Evolutionary conservation across 352 stramenopile species (phyloP).

Genomic region (Phytophthora idaei): DNA sequence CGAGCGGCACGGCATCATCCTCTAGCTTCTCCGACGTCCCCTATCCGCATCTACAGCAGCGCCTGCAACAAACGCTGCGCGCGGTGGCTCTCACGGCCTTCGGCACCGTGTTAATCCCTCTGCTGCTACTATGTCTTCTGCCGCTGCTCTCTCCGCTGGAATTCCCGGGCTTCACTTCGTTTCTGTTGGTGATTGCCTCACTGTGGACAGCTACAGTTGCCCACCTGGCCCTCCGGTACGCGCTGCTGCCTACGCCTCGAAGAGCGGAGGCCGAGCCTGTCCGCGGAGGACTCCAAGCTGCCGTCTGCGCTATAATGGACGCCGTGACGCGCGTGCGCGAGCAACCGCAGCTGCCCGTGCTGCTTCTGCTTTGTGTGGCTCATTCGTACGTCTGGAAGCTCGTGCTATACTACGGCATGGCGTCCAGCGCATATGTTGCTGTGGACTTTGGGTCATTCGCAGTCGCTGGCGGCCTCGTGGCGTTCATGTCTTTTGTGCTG

Average conservation of each 20-base stretch:
- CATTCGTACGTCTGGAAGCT: slow-evolving; percentile 64
- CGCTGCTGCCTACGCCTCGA: slow-evolving; percentile 45
- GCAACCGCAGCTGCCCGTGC: slow-evolving; percentile 53
- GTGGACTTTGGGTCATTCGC: slow-evolving; percentile 44
- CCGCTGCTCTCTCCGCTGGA: slow-evolving; percentile 41
- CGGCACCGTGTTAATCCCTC: slow-evolving; percentile 17
- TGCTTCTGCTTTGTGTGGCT: slow-evolving; percentile 48
- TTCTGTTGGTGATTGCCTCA: slow-evolving; percentile 27
- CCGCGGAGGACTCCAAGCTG: slow-evolving; percentile 38
- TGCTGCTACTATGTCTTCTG: slow-evolving; percentile 37
- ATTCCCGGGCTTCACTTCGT: slow-evolving; percentile 33
- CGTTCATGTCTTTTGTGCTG: slow-evolving; percentile 50
- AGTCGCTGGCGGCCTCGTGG: slow-evolving; percentile 42
- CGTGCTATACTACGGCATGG: slow-evolving; percentile 43
- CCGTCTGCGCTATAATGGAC: slow-evolving; percentile 44
- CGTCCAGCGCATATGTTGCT: slow-evolving; percentile 13
- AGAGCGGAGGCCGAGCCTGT: slow-evolving; percentile 31
- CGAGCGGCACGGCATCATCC: slow-evolving; percentile 8
- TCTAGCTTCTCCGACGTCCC: slow-evolving; percentile 19
- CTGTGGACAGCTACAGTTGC: slow-evolving; percentile 27
- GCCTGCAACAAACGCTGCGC: slow-evolving; percentile 56
- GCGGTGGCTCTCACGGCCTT: slow-evolving; percentile 46
- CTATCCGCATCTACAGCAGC: slow-evolving; percentile 58
- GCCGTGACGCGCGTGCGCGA: slow-evolving; percentile 33
- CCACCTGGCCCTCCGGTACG: slow-evolving; percentile 51